phyloP scores from a whole-genome alignment of 768 basidiomycete genomes.

The Boletales sp. region DNA sequence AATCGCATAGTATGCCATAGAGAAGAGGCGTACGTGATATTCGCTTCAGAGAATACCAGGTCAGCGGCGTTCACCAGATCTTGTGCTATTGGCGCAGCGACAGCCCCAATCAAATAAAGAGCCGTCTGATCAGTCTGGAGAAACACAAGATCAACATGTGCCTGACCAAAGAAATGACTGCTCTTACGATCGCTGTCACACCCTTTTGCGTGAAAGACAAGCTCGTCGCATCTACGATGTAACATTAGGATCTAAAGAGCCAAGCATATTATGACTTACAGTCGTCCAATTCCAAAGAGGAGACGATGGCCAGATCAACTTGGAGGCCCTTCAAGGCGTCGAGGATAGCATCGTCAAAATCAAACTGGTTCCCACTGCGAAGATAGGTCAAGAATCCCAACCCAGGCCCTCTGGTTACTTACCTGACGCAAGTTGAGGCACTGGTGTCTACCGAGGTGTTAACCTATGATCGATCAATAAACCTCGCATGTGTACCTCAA shows the following conservation, averaged over 20 bases:
- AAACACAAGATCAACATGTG: slow-evolving; percentile 1
- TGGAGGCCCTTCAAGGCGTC: slow-evolving; percentile 56
- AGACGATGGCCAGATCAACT: slow-evolving; percentile 55
- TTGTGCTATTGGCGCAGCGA: slow-evolving; percentile 65
- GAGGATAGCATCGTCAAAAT: slow-evolving; percentile 57
- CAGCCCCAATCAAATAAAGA: slow-evolving; percentile 67
- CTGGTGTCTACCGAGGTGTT: slow-evolving; percentile 51
- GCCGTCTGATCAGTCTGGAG: slow-evolving; percentile 57
- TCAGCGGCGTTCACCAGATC: slow-evolving; percentile 55
- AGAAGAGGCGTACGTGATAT: slow-evolving; percentile 46
- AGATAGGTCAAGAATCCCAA: slow-evolving; percentile 5
- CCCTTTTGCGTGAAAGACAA: slow-evolving; percentile 55
- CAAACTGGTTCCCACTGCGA: slow-evolving; percentile 61
- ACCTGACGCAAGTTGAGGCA: slow-evolving; percentile 59
- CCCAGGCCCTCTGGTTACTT: slow-evolving; percentile 1
- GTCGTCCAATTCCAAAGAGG: slow-evolving; percentile 59
- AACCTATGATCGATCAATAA: slow-evolving; percentile 35
- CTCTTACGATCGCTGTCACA: slow-evolving; percentile 51
- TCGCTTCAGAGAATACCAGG: slow-evolving; percentile 53
- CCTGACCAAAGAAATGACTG: neutral
- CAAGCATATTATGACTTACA: slow-evolving; percentile 38
- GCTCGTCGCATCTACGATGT: slow-evolving; percentile 45
- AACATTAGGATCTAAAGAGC: slow-evolving; percentile 1
- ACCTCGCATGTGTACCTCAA: neutral
- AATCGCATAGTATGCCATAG: slow-evolving; percentile 36